Percentiles rank a stretch among this genome's conserved stretches.
Conservation (phyloP, 1,139 yeast species). For the Blastobotrys petasosporus region DNA sequence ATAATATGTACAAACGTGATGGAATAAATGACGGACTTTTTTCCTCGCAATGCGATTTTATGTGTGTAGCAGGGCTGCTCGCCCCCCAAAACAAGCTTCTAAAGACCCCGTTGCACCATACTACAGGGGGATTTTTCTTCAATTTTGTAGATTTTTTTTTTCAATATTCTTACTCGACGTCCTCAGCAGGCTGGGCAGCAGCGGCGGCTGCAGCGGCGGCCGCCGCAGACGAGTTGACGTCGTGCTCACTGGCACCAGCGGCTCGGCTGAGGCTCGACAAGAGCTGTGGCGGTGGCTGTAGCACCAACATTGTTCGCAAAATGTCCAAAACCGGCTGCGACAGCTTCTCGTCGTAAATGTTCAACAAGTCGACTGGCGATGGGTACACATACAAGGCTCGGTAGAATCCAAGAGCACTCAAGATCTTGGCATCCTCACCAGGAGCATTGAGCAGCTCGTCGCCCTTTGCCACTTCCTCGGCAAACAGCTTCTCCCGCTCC, state of each 20-base stretch:
- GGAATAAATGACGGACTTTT: neutral
- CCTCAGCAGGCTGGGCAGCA: slow-evolving; percentile 14
- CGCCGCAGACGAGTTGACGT: slow-evolving; percentile 19
- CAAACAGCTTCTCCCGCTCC: slow-evolving; percentile 71
- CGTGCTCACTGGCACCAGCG: slow-evolving; percentile 17
- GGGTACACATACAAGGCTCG: slow-evolving; percentile 94
- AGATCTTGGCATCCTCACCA: slow-evolving; percentile 37
- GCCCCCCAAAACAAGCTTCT: no score
- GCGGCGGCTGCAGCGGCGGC: slow-evolving; percentile 24
- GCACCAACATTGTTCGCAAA: slow-evolving; percentile 81
- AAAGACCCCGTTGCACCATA: no score
- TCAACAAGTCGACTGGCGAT: slow-evolving; percentile 84
- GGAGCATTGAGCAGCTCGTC: slow-evolving; percentile 40
- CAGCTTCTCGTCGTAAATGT: slow-evolving; percentile 81
- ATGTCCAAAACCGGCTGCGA: slow-evolving; percentile 77
- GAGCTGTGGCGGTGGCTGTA: slow-evolving; percentile 80
- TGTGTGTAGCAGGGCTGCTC: neutral
- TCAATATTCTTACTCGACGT: slow-evolving; percentile 20
- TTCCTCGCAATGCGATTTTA: neutral
- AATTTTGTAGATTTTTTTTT: no score
- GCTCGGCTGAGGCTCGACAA: slow-evolving; percentile 57
- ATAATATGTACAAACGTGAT: no score
- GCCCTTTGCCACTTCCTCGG: slow-evolving; percentile 77
- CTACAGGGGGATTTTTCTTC: no score
- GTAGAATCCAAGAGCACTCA: slow-evolving; percentile 86